Percentiles rank a stretch among this genome's conserved stretches.
phyloP scores from a whole-genome alignment of 1,139 yeast species.

The Blastobotrys buckinghamii region DNA sequence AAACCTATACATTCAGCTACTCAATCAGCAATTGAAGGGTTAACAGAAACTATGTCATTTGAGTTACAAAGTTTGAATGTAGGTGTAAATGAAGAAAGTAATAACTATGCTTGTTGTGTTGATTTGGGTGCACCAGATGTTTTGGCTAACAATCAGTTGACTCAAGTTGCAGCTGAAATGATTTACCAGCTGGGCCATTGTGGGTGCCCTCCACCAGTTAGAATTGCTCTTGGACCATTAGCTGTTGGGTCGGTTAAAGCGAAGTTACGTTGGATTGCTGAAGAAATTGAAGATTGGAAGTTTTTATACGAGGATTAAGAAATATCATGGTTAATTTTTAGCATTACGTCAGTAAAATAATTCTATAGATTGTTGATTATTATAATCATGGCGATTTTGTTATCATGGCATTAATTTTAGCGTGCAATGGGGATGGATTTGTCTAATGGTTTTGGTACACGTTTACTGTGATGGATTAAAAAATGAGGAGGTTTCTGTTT shows the following conservation, averaged over 20 bases:
- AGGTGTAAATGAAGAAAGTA: constrained; percentile 1
- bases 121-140: constrained; percentile 9
- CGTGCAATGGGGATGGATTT: no score
- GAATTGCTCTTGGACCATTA: constrained; percentile 25
- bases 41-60: constrained; percentile 18
- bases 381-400: no score
- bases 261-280: constrained; percentile 30
- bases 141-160: background rate
- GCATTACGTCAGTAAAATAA: no score
- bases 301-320: constrained; percentile 20
- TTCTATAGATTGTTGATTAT: no score
- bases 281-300: constrained; percentile 38
- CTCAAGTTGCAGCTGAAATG: constrained; percentile 5
- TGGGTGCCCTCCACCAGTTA: constrained; percentile 24
- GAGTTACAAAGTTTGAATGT: constrained; percentile 11
- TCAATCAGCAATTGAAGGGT: constrained; percentile 23
- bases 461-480: no score
- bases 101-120: constrained; percentile 6
- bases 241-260: constrained; percentile 25
- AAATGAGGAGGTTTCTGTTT: no score
- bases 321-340: no score
- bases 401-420: no score
- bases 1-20: constrained; percentile 17
- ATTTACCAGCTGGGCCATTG: constrained; percentile 27
- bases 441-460: no score